These are phyloP conservation scores for Saturnispora saitoi DNA, from an alignment of 805 yeast species.

Conservation along the genomic window DNA sequence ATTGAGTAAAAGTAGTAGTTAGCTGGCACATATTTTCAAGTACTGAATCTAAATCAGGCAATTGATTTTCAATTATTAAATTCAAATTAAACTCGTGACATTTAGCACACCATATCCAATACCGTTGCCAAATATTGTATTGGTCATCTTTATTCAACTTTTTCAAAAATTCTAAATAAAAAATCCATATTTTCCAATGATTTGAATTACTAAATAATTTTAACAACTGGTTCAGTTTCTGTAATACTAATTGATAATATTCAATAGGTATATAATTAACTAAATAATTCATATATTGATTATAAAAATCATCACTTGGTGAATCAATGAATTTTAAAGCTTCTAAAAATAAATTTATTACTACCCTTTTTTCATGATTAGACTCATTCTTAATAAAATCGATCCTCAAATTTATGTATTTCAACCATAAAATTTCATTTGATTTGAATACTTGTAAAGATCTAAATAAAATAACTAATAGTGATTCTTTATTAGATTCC, in stretches of 20 bases:
- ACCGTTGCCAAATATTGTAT: not conserved
- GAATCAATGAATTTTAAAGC: not conserved
- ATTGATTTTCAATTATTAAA: not conserved
- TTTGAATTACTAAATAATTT: not conserved
- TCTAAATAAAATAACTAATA: not conserved
- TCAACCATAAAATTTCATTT: conserved; percentile 1
- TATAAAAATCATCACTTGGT: conserved; percentile 6
- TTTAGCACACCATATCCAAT: conserved; percentile 2
- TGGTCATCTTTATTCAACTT: not conserved
- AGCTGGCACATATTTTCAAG: conserved; percentile 5
- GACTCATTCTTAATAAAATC: not conserved
- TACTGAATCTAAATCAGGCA: not conserved
- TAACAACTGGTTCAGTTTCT: not conserved
- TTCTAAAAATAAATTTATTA: conserved; percentile 1
- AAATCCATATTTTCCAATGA: conserved; percentile 7
- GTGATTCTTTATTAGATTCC: conserved; percentile 20
- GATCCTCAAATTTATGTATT: not conserved
- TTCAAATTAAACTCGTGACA: not conserved
- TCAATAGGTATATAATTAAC: not conserved
- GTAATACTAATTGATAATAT: not conserved
- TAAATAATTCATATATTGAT: not conserved
- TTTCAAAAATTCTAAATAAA: not conserved
- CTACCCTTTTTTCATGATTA: not conserved
- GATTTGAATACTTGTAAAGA: not conserved
- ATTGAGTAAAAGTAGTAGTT: not conserved